phyloP scores from a whole-genome alignment of 108 stramenopile genomes.

The Thalassiosira profunda region DNA sequence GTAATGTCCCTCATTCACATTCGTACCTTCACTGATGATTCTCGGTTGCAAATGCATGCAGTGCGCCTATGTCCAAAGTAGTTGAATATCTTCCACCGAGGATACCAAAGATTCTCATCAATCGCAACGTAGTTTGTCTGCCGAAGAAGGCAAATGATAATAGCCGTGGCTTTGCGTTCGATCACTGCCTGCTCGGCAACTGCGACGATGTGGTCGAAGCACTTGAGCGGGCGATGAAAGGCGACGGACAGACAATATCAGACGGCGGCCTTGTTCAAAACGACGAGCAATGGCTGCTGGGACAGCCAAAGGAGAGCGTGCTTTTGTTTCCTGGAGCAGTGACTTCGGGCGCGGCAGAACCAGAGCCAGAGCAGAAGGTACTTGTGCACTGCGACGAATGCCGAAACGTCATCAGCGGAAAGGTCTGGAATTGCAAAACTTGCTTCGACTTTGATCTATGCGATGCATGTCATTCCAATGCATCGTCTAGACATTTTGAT shows the following conservation, averaged over 20 bases:
- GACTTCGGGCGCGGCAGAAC: not conserved
- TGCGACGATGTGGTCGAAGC: conserved; percentile 84
- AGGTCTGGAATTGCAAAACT: conserved; percentile 63
- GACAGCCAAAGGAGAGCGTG: conserved; percentile 68
- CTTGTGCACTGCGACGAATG: conserved; percentile 86
- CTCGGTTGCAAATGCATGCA: conserved; percentile 7
- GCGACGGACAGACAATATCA: not conserved
- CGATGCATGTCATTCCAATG: conserved; percentile 56
- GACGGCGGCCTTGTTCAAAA: not conserved
- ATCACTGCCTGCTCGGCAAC: conserved; percentile 84
- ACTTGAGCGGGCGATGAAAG: conserved; percentile 51
- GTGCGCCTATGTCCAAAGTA: conserved; percentile 89
- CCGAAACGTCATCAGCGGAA: conserved; percentile 47
- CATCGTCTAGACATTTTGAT: conserved; percentile 46
- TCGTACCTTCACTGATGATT: not conserved
- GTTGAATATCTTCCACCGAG: conserved; percentile 62
- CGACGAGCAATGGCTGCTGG: conserved; percentile 16
- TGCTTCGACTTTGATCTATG: conserved; percentile 94
- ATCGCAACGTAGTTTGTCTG: conserved; percentile 71
- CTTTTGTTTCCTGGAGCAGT: conserved; percentile 82
- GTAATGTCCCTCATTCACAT: not conserved
- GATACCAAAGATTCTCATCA: conserved; percentile 86
- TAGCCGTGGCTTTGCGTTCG: conserved; percentile 67
- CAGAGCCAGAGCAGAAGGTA: conserved; percentile 47
- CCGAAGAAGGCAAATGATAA: conserved; percentile 33